These are phyloP conservation scores for Tuber brumale DNA, from an alignment of 495 filamentous ascomycete species.

Conservation along the genomic window DNA sequence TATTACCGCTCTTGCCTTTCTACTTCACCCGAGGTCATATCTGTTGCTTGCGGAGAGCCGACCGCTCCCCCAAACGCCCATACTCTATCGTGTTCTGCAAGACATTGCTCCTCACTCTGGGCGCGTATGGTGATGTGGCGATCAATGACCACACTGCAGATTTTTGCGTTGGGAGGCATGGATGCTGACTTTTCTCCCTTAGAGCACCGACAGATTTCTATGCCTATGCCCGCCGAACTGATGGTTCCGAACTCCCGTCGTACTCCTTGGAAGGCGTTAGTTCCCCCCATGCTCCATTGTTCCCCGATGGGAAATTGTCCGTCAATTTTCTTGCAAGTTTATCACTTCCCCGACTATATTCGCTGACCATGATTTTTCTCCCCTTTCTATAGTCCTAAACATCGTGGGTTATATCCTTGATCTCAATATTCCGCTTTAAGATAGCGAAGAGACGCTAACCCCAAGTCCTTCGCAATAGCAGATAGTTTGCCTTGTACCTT, in stretches of 20 bases:
- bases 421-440: not conserved
- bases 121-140: not conserved
- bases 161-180: not conserved
- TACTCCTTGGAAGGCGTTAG: constrained; percentile 5
- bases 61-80: not conserved
- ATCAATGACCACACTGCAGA: not conserved
- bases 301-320: not conserved
- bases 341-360: not conserved
- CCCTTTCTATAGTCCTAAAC: not conserved
- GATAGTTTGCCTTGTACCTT: constrained; percentile 3
- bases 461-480: not conserved
- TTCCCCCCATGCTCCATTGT: not conserved
- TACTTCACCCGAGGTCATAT: not conserved
- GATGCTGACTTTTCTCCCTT: not conserved
- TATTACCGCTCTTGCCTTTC: not conserved
- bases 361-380: not conserved
- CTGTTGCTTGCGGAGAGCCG: not conserved
- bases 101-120: not conserved
- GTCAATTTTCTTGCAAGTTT: not conserved
- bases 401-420: constrained; percentile 5
- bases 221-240: not conserved
- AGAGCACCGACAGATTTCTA: not conserved
- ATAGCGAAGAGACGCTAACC: not conserved
- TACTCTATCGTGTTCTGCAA: not conserved
- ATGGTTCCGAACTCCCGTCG: constrained; percentile 2